Conservation (phyloP, 176 grass and related monocot genomes). For the Tuctoria greenei region DNA sequence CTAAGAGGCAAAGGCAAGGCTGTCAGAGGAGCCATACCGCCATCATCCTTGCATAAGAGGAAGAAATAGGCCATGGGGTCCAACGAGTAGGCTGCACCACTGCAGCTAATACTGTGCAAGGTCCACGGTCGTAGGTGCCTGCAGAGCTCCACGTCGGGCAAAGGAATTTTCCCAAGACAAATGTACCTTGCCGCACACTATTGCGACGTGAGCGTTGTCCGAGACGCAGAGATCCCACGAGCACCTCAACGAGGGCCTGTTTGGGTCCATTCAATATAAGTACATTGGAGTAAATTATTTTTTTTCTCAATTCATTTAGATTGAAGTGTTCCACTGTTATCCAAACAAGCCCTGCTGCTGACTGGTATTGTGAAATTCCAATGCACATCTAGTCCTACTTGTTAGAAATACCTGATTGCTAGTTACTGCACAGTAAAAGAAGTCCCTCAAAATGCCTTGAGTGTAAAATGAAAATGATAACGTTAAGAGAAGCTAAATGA, state of each 20-base stretch:
- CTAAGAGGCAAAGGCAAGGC: background rate
- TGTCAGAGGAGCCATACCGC: background rate
- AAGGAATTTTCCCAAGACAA: slow-evolving; percentile 33
- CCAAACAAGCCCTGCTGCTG: no score
- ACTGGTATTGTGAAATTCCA: background rate
- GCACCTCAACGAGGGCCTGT: slow-evolving; percentile 21
- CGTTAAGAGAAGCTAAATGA: background rate
- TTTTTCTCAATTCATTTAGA: no score
- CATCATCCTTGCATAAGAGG: background rate
- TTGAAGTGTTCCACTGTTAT: no score
- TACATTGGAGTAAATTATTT: no score
- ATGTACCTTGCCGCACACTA: slow-evolving; percentile 34
- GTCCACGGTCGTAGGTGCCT: slow-evolving; percentile 7
- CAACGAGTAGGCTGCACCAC: background rate
- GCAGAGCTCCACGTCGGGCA: slow-evolving; percentile 17
- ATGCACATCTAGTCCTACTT: no score
- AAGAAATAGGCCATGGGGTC: no score
- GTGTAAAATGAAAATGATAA: background rate
- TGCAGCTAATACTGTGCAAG: background rate
- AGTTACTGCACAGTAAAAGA: background rate
- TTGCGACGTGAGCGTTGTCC: slow-evolving; percentile 37
- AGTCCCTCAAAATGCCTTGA: no score
- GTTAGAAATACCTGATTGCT: no score
- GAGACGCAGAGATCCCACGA: background rate
- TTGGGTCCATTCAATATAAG: no score